Evolutionary conservation across 106 monocot species (phyloP).

Genomic region (Dendrobium catenatum): DNA sequence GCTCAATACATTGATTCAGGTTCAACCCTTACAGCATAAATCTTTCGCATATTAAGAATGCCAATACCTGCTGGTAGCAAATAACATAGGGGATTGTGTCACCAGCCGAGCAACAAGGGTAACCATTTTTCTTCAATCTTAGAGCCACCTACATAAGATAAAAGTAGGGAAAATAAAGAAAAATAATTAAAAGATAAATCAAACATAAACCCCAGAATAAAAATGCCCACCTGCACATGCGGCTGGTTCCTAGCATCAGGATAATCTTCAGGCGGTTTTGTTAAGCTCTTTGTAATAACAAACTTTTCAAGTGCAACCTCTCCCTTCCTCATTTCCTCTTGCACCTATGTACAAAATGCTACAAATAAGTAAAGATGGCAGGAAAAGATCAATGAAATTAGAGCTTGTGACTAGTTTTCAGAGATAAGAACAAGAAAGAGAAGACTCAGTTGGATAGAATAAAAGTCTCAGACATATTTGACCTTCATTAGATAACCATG

Average conservation of each 20-base stretch:
- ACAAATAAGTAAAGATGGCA: background rate
- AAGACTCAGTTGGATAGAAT: background rate
- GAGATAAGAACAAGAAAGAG: background rate
- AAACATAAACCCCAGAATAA: background rate
- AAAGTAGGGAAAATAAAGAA: background rate
- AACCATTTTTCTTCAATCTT: conserved; percentile 75
- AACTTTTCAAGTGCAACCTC: conserved; percentile 80
- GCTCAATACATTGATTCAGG: background rate
- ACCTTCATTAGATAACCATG: conserved; percentile 78
- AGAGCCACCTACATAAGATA: conserved; percentile 59
- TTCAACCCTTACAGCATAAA: background rate
- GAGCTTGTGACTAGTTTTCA: background rate
- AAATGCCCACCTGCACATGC: conserved; percentile 74
- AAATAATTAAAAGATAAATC: background rate
- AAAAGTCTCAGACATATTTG: background rate
- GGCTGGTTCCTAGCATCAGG: conserved; percentile 94
- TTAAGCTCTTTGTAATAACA: conserved; percentile 81
- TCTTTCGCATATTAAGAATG: background rate
- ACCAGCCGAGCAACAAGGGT: conserved; percentile 64
- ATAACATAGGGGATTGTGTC: conserved; percentile 91
- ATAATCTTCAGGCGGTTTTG: conserved; percentile 92
- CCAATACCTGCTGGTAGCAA: conserved; percentile 72
- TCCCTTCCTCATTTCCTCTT: conserved; percentile 80
- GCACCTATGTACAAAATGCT: conserved; percentile 39
- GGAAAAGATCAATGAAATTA: background rate